Evolutionary conservation across 495 filamentous ascomycete genomes (phyloP).

Genomic region (Aspergillus campestris): DNA sequence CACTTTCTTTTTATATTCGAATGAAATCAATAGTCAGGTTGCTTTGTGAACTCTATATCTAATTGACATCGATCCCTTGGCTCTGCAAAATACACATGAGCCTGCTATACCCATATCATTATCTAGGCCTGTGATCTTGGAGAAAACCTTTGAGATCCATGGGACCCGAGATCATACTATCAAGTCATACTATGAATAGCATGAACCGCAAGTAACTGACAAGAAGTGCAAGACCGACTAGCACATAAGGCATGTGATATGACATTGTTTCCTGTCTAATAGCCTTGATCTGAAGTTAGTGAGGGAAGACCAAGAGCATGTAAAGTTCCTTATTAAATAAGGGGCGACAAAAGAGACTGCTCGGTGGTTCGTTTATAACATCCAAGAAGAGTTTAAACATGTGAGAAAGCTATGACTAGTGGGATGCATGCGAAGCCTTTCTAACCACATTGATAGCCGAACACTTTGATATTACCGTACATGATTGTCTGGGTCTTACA

Average conservation of each 20-base stretch:
- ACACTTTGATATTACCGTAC: neutral
- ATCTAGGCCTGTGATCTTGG: neutral
- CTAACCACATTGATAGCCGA: neutral
- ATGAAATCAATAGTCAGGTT: neutral
- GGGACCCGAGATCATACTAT: neutral
- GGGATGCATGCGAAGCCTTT: neutral
- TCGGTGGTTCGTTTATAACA: neutral
- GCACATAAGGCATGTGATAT: constrained; percentile 4
- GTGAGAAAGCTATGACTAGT: neutral
- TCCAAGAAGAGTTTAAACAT: neutral
- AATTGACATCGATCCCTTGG: neutral
- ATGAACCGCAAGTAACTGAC: constrained; percentile 4
- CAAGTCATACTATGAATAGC: neutral
- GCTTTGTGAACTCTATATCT: neutral
- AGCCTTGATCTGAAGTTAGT: constrained; percentile 1
- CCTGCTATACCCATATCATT: neutral
- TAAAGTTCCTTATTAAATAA: constrained; percentile 1
- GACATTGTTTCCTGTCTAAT: constrained; percentile 3
- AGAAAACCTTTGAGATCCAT: neutral
- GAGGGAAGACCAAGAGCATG: constrained; percentile 1
- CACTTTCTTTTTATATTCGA: neutral
- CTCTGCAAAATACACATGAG: neutral
- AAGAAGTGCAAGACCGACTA: constrained; percentile 1
- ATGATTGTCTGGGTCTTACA: neutral
- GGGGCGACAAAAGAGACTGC: neutral